Percentiles rank a stretch among this genome's conserved stretches.
Evolutionary conservation across 1,284 basidiomycete species (phyloP).

Genomic region (Anthracocystis panici-leucophaei): DNA sequence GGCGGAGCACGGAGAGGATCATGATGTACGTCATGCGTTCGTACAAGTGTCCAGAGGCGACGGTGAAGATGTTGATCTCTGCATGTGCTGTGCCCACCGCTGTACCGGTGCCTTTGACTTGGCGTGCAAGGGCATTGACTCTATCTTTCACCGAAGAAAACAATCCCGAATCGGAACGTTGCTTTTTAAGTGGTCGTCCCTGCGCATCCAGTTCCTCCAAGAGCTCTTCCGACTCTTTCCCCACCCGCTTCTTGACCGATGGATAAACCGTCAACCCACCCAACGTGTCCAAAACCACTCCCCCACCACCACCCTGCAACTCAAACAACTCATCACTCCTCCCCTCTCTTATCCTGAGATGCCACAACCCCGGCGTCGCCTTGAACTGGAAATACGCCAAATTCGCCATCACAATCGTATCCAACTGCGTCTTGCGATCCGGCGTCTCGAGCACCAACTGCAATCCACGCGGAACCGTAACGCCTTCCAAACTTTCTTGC

Average conservation of each 20-base stretch:
- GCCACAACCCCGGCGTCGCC: conserved; percentile 87
- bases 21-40: conserved; percentile 98
- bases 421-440: conserved; percentile 49
- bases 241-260: conserved; percentile 77
- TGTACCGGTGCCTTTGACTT: neutral
- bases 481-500: conserved; percentile 73
- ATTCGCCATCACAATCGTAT: conserved; percentile 83
- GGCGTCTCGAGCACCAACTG: conserved; percentile 71
- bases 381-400: conserved; percentile 97
- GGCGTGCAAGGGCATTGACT: conserved; percentile 10
- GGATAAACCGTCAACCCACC: conserved; percentile 90
- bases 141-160: conserved; percentile 23
- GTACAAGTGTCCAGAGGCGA: conserved; percentile 94
- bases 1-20: conserved; percentile 92
- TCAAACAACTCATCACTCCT: conserved; percentile 83
- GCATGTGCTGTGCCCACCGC: conserved; percentile 31
- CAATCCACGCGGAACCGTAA: conserved; percentile 76
- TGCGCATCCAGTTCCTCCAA: conserved; percentile 70
- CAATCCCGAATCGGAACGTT: conserved; percentile 9
- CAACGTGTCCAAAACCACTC: conserved; percentile 78
- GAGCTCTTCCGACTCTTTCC: conserved; percentile 85
- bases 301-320: conserved; percentile 79
- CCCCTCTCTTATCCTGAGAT: conserved; percentile 83
- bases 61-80: conserved; percentile 98
- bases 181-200: conserved; percentile 33